Conservation (phyloP, 2,329 filamentous ascomycete genomes). For the Trichoderma aggressivum region DNA sequence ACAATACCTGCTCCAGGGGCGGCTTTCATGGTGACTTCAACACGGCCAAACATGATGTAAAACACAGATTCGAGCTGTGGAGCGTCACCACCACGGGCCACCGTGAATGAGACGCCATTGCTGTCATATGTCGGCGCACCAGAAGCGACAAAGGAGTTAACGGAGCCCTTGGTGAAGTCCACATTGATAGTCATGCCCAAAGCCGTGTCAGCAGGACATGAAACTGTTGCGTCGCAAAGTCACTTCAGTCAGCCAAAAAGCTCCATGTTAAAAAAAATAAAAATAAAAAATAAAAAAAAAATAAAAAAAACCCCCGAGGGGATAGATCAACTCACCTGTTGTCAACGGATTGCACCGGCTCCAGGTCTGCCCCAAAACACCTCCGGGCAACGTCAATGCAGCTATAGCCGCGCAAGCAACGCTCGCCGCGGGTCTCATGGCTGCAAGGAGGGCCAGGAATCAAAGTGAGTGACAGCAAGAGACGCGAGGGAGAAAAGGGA, state of each 20-base stretch:
- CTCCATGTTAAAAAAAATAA: not conserved
- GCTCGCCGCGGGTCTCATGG: slow-evolving; percentile 17
- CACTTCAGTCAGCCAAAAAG: not conserved
- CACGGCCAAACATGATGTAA: slow-evolving; percentile 98
- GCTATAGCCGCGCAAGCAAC: slow-evolving; percentile 7
- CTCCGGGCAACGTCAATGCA: slow-evolving; percentile 21
- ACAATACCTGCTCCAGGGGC: slow-evolving; percentile 90
- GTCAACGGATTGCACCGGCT: slow-evolving; percentile 40
- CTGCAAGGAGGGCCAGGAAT: slow-evolving; percentile 8
- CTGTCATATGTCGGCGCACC: slow-evolving; percentile 69
- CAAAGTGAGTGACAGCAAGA: not conserved
- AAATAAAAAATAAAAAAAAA: not conserved
- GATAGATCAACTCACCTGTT: slow-evolving; percentile 29
- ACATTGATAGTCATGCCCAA: slow-evolving; percentile 78
- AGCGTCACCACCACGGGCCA: slow-evolving; percentile 73
- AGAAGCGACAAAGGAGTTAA: slow-evolving; percentile 72
- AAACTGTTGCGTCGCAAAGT: slow-evolving; percentile 34
- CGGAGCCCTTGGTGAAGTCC: slow-evolving; percentile 75
- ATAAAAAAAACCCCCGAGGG: not conserved
- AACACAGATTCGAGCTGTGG: slow-evolving; percentile 86
- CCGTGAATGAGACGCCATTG: slow-evolving; percentile 78
- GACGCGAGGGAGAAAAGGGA: not conserved
- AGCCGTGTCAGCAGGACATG: slow-evolving; percentile 73
- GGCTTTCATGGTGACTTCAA: slow-evolving; percentile 80
- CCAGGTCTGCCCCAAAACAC: slow-evolving; percentile 38